Evolutionary conservation across 495 filamentous ascomycete species (phyloP).

Genomic region (Aspergillus avenaceus): DNA sequence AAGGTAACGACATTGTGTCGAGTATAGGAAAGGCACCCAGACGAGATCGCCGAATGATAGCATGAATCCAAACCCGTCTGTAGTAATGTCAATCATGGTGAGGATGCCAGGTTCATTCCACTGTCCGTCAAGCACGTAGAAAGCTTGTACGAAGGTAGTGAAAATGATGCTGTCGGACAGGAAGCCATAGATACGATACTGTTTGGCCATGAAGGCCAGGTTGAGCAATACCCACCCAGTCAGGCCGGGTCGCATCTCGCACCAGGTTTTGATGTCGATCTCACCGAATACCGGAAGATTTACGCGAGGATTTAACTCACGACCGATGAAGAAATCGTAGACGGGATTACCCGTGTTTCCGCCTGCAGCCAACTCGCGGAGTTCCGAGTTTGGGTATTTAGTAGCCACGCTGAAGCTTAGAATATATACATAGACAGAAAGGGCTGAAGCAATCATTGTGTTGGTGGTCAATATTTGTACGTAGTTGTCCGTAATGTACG

Average conservation of each 20-base stretch:
- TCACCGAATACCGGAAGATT: slow-evolving; percentile 60
- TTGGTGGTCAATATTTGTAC: slow-evolving; percentile 71
- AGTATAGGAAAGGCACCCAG: slow-evolving; percentile 85
- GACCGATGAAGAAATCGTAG: slow-evolving; percentile 89
- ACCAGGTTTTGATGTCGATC: slow-evolving; percentile 78
- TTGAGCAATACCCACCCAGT: slow-evolving; percentile 78
- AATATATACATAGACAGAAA: slow-evolving; percentile 68
- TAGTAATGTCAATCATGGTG: slow-evolving; percentile 84
- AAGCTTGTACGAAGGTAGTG: slow-evolving; percentile 61
- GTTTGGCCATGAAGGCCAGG: slow-evolving; percentile 70
- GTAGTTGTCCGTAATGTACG: slow-evolving; percentile 78
- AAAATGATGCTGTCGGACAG: slow-evolving; percentile 78
- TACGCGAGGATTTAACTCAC: slow-evolving; percentile 84
- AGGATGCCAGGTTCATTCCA: slow-evolving; percentile 77
- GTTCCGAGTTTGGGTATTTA: slow-evolving; percentile 48
- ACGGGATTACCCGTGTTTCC: slow-evolving; percentile 71
- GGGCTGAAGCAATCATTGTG: slow-evolving; percentile 58
- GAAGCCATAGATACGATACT: slow-evolving; percentile 70
- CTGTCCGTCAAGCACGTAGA: slow-evolving; percentile 73
- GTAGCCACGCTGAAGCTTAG: slow-evolving; percentile 63
- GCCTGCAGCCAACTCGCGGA: slow-evolving; percentile 69
- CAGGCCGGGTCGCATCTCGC: slow-evolving; percentile 79
- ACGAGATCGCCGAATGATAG: slow-evolving; percentile 78
- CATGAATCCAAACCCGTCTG: slow-evolving; percentile 89
- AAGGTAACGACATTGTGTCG: slow-evolving; percentile 72